Evolutionary conservation across 345 rosid genomes (phyloP).

Genomic region (Arabis hirsuta): DNA sequence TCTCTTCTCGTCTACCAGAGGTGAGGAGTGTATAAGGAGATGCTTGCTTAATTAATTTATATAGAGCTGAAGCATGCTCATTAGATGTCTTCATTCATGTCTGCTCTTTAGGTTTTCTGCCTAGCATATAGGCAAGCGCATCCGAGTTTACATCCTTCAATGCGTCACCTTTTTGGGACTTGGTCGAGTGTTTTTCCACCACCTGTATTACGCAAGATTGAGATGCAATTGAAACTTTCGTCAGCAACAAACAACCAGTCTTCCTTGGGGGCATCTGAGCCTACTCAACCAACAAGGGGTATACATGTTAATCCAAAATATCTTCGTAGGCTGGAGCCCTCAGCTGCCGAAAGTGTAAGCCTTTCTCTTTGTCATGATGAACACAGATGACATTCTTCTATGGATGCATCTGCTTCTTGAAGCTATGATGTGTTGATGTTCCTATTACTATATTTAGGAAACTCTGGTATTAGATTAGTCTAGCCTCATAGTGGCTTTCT

Average conservation of each 20-base stretch:
- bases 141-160: constrained; percentile 66
- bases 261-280: constrained; percentile 65
- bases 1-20: constrained; percentile 90
- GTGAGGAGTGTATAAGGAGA: constrained; percentile 52
- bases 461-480: constrained; percentile 17
- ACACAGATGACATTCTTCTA: constrained; percentile 9
- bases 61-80: constrained; percentile 22
- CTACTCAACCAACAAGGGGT: constrained; percentile 80
- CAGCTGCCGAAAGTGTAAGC: constrained; percentile 75
- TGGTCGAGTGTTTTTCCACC: constrained; percentile 90
- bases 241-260: constrained; percentile 57
- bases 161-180: constrained; percentile 96
- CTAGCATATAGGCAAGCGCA: constrained; percentile 82
- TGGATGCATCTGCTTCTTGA: constrained; percentile 11
- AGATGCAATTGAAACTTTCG: constrained; percentile 66
- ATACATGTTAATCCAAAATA: constrained; percentile 99
- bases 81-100: constrained; percentile 19
- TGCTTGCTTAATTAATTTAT: constrained; percentile 2
- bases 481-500: constrained; percentile 5
- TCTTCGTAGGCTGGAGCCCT: constrained; percentile 74
- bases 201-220: constrained; percentile 72
- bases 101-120: constrained; percentile 68
- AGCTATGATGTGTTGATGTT: constrained; percentile 15
- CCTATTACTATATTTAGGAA: background rate
- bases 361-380: constrained; percentile 26